Evolutionary conservation across 164 flowering plant species (phyloP), one percentile per base, ranked within the genome.

Genomic region (Buxus sempervirens): DNA sequence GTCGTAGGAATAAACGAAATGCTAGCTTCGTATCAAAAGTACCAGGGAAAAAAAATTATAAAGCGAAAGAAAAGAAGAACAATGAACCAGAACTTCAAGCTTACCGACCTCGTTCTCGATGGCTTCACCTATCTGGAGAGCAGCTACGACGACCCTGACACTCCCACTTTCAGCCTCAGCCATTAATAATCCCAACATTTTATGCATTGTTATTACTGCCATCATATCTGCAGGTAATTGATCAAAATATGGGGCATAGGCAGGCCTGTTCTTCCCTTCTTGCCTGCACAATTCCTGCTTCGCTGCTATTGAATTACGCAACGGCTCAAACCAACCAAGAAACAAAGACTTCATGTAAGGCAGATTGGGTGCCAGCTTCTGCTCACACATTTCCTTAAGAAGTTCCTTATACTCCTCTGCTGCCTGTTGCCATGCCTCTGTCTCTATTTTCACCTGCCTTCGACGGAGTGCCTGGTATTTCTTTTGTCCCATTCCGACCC

Each of bases 151-250:
- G n/a, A 91, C 90, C 70, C 86, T 82, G 14, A 85, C 78, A 70
- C 69, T 24, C 19, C 95, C 97, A 74, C 83, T 78, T 21, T 78
- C 91, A 4, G 79, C 73, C 6, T 86, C 89, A 1, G 85, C 78
- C 99, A 96, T 96, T 83, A 96, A 60, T 79, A 93, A 63, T 15
- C 76, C 96, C 90, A 84, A 79, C 82, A 93, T 69, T 79, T 93
- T 93, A 76, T 96, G 99, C 99, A 96, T 96, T 22, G 99, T 88
- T 58, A 96, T 89, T 62, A 93, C 91, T 0, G 97, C 69, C 96
- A 91, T 93, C 97, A 81, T 90, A 45, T 90, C 99, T 0, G 99
- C 93, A 0, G 98, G 97, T 71, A 96, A 81, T 58, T 73, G 89
- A 70, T 74, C 82, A 62, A 90, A 74, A 73, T 82, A 86, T 0